phyloP scores from a whole-genome alignment of 2,329 filamentous ascomycete genomes.

The Fusarium neocosmosporiellum region DNA sequence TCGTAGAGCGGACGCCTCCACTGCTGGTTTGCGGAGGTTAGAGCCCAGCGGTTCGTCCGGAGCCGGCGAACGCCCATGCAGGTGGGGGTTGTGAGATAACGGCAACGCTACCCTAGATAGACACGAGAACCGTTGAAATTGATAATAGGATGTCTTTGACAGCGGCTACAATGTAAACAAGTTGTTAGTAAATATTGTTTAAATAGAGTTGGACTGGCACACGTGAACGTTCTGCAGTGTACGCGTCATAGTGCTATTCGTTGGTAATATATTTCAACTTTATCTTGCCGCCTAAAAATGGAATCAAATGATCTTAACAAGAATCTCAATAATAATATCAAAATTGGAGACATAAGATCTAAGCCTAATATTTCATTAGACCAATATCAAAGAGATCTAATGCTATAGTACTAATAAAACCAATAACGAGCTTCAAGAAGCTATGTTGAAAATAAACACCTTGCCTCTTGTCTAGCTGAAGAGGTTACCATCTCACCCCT shows the following conservation, averaged over 20 bases:
- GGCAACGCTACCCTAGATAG: background rate
- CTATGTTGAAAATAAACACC: background rate
- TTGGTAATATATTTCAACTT: background rate
- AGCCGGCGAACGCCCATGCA: background rate
- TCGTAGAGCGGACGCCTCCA: background rate
- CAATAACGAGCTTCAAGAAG: background rate
- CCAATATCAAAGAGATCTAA: background rate
- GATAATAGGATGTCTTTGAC: background rate
- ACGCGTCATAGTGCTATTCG: background rate
- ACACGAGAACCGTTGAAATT: background rate
- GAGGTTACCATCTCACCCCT: slow-evolving; percentile 3
- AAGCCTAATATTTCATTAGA: background rate
- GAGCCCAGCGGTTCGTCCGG: slow-evolving; percentile 4
- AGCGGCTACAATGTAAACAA: background rate
- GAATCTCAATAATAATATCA: background rate
- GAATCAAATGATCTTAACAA: background rate
- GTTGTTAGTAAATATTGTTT: background rate
- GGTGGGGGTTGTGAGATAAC: background rate
- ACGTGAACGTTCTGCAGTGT: background rate
- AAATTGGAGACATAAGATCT: background rate
- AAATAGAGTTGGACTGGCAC: background rate
- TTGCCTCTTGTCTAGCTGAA: background rate
- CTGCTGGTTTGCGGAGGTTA: slow-evolving; percentile 9
- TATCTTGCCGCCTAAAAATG: background rate
- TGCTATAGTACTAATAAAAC: background rate